Conservation (phyloP, 352 stramenopile species). For the Phytophthora podocarpi region DNA sequence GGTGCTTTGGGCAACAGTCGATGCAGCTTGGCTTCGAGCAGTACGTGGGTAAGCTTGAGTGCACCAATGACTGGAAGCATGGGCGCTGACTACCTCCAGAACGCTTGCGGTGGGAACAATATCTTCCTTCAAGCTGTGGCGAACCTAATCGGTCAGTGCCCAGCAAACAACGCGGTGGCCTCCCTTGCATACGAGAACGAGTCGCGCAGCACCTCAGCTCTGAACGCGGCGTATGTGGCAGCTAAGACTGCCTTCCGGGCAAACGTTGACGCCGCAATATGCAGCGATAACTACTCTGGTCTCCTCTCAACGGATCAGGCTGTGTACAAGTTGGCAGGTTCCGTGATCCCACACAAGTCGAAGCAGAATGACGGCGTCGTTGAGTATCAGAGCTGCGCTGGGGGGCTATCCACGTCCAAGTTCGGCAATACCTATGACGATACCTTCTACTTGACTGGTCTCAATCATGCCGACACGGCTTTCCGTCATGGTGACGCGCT, state of each 20-base stretch:
- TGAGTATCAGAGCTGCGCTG: conserved; percentile 50
- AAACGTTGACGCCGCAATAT: conserved; percentile 42
- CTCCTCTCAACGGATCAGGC: conserved; percentile 34
- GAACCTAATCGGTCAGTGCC: conserved; percentile 40
- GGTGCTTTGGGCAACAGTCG: conserved; percentile 40
- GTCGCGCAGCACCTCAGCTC: conserved; percentile 11
- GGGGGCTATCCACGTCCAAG: conserved; percentile 29
- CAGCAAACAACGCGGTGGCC: conserved; percentile 23
- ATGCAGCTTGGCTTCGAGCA: conserved; percentile 42
- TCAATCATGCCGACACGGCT: conserved; percentile 48
- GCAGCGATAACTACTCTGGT: conserved; percentile 41
- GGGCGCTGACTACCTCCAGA: conserved; percentile 43
- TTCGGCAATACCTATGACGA: conserved; percentile 39
- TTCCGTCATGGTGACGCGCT: conserved; percentile 46
- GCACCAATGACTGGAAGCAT: conserved; percentile 45
- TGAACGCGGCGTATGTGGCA: conserved; percentile 33
- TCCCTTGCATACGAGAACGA: conserved; percentile 37
- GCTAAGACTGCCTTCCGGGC: conserved; percentile 30
- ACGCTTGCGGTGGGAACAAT: conserved; percentile 31
- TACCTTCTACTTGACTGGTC: conserved; percentile 41
- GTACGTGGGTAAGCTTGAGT: conserved; percentile 42
- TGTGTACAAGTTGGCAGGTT: conserved; percentile 24
- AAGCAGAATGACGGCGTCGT: conserved; percentile 41
- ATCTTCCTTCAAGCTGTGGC: conserved; percentile 31
- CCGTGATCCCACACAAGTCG: conserved; percentile 41